Evolutionary conservation across 805 yeast species (phyloP), one percentile per base, ranked within the genome.

Genomic region (Priceomyces carsonii): DNA sequence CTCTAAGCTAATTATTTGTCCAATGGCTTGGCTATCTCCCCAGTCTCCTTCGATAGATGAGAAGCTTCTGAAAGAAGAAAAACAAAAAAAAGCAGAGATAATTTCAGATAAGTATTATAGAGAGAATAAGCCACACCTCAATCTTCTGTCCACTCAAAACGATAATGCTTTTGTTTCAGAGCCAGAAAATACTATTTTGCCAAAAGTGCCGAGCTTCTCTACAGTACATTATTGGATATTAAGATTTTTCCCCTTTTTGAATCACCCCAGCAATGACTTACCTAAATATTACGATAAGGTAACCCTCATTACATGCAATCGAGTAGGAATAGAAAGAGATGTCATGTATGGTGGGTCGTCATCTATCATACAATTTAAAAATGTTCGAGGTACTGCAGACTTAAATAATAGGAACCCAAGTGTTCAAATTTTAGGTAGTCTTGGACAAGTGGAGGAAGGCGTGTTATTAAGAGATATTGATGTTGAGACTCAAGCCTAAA

Each of bases 1-100:
- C 8, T 75, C 77, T 0, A 69, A 75, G 21, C 59, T 90, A 37
- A 67, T 86, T 1, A 52, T 90, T 9, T 77, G 84, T 40, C 95
- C 96, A 2, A 88, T 85, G 75, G 95, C 95, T 0, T 90, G 97
- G 97, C 65, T 87, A 43, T 71, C 75, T 25, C 64, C 75, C 0
- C 52, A 61, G 29, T 74, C 88, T 0, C 74, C 74, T 0, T 57
- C 66, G 2, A 46, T 59, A 12, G 40, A 49, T 33, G 55, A 45
- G 16, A 19, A 26, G 18, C 24, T 32, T 3, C 18, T 9, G 12
- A 19, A 18, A 8, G 7, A 15, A 12, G 36, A 32, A 12, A 34
- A 34, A 19, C 7, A 32, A 12, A 15, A 28, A 18, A 15, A 26
- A 17, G 30, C 22, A 2, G 29, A 45, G 21, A 30, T 16, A 3